Conservation (phyloP, 306 rosid species). For the Lathyrus oleraceus region DNA sequence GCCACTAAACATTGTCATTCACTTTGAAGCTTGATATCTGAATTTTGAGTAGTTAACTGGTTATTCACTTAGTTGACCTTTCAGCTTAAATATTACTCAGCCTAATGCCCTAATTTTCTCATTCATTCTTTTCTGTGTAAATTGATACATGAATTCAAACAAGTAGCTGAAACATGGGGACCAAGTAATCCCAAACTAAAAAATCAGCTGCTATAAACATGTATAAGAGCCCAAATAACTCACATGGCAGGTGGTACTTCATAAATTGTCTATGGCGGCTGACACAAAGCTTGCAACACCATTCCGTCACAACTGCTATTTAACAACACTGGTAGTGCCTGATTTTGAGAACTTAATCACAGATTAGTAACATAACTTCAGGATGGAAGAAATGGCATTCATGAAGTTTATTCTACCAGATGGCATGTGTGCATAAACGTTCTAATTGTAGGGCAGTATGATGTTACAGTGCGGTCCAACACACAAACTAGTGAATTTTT, state of each 20-base stretch:
- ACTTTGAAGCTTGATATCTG: background rate
- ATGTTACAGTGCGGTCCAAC: background rate
- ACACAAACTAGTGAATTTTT: constrained; percentile 2
- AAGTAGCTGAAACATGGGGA: background rate
- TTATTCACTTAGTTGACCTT: constrained; percentile 7
- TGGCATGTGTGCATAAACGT: background rate
- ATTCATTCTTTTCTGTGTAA: background rate
- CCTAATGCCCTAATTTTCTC: constrained; percentile 6
- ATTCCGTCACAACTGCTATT: background rate
- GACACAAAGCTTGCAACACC: background rate
- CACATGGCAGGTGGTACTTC: background rate
- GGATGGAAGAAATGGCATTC: background rate
- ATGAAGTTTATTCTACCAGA: background rate
- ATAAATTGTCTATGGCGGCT: background rate
- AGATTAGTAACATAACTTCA: background rate
- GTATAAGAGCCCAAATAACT: background rate
- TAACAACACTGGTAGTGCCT: background rate
- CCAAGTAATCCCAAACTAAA: background rate
- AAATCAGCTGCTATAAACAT: background rate
- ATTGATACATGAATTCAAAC: constrained; percentile 2
- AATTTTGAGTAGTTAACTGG: constrained; percentile 28
- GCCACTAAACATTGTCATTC: background rate
- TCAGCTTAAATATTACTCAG: background rate
- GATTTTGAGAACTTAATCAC: background rate
- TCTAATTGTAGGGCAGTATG: background rate